Evolutionary conservation across 495 filamentous ascomycete genomes (phyloP).

Genomic region (Trypethelium eluteriae): DNA sequence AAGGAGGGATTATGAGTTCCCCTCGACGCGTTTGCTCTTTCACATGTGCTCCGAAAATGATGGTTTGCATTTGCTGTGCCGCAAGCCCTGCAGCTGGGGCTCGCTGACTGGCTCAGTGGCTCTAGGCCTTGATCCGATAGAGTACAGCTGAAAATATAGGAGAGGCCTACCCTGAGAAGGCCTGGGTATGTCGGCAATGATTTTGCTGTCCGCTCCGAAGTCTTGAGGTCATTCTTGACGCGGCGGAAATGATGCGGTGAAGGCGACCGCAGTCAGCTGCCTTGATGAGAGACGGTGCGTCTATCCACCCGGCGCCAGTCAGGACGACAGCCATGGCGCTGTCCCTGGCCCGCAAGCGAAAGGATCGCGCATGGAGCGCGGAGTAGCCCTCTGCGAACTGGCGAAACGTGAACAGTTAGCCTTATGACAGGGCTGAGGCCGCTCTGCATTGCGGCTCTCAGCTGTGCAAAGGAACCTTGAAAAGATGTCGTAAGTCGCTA

Average conservation of each 20-base stretch:
- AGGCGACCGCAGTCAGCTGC: conserved; percentile 4
- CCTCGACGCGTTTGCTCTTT: background rate
- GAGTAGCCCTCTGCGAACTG: background rate
- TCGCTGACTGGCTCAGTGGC: background rate
- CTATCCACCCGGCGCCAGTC: background rate
- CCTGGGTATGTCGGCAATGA: background rate
- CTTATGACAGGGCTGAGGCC: conserved; percentile 8
- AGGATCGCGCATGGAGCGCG: background rate
- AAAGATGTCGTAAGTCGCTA: background rate
- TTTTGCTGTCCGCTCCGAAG: background rate
- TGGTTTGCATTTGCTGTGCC: background rate
- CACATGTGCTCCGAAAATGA: background rate
- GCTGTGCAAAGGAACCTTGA: background rate
- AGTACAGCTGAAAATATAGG: background rate
- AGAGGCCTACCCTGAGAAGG: background rate
- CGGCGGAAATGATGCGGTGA: background rate
- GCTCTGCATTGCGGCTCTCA: conserved; percentile 10
- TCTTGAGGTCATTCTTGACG: conserved; percentile 4
- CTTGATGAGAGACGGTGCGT: background rate
- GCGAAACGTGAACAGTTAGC: background rate
- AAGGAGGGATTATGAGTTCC: no score
- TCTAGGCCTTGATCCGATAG: background rate
- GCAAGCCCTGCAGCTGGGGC: background rate
- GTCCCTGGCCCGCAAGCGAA: background rate
- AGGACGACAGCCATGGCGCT: background rate